Percentiles rank a stretch among this genome's conserved stretches.
phyloP scores from a whole-genome alignment of 2,329 filamentous ascomycete genomes.

The Mariannaea elegans region DNA sequence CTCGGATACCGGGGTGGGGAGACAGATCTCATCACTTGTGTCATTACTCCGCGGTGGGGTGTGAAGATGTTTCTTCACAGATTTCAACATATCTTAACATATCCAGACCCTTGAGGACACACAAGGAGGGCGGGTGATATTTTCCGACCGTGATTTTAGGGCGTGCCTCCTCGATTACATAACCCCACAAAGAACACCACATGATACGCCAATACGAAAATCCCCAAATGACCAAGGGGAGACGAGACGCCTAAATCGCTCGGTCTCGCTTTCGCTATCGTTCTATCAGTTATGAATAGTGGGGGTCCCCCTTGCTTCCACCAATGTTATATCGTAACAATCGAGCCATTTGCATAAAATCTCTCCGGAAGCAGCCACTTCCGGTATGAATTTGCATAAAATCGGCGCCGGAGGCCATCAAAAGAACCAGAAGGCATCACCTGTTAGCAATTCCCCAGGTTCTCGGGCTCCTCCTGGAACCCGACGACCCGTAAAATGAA shows the following conservation, averaged over 20 bases:
- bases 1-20: no score
- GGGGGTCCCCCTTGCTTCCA: background rate
- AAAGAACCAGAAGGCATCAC: background rate
- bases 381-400: conserved; percentile 2
- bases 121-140: no score
- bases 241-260: background rate
- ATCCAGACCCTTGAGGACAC: no score
- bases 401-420: background rate
- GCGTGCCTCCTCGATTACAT: no score
- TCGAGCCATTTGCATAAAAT: conserved; percentile 8
- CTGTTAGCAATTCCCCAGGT: background rate
- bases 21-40: no score
- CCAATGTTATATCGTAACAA: background rate
- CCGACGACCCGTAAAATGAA: conserved; percentile 1
- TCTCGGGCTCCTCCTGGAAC: background rate
- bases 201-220: conserved; percentile 45
- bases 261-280: background rate
- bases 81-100: no score
- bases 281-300: background rate
- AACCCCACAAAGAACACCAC: conserved; percentile 35
- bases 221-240: conserved; percentile 22
- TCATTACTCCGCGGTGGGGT: no score
- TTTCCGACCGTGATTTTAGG: no score
- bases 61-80: no score
- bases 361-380: background rate